phyloP scores from a whole-genome alignment of 371 early-diverging fungal species.

The Mortierella sp. region DNA sequence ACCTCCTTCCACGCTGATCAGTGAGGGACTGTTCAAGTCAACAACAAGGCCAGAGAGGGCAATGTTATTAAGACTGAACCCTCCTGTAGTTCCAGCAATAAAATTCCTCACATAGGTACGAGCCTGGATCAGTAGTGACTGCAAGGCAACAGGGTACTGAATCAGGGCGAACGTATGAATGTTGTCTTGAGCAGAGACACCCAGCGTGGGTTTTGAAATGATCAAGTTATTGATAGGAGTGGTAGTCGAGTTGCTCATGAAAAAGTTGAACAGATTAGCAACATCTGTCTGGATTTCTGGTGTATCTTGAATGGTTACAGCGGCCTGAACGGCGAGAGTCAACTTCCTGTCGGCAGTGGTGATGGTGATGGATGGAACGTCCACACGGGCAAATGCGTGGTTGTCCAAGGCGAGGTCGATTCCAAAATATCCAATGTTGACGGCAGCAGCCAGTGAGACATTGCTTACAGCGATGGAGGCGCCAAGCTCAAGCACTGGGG shows the following conservation, averaged over 20 bases:
- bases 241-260: constrained; percentile 29
- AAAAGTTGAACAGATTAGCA: constrained; percentile 43
- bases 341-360: constrained; percentile 46
- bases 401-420: constrained; percentile 50
- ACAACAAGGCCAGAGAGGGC: neutral
- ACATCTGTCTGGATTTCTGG: constrained; percentile 38
- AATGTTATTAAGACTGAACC: neutral
- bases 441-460: constrained; percentile 40
- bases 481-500: constrained; percentile 47
- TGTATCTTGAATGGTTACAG: constrained; percentile 35
- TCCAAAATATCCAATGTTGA: constrained; percentile 52
- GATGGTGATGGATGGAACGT: constrained; percentile 47
- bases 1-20: neutral
- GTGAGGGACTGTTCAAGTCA: neutral
- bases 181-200: constrained; percentile 37
- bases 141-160: constrained; percentile 24
- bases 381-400: constrained; percentile 34
- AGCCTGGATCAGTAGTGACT: constrained; percentile 25
- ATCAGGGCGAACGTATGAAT: constrained; percentile 44
- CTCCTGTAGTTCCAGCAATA: constrained; percentile 23
- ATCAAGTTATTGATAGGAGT: constrained; percentile 40
- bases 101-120: constrained; percentile 23
- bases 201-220: constrained; percentile 36
- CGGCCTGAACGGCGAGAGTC: constrained; percentile 37
- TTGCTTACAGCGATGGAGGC: constrained; percentile 41